Evolutionary conservation across 108 stramenopile species (phyloP), one percentile per base, ranked within the genome.

Genomic region (Bacterosira constricta): DNA sequence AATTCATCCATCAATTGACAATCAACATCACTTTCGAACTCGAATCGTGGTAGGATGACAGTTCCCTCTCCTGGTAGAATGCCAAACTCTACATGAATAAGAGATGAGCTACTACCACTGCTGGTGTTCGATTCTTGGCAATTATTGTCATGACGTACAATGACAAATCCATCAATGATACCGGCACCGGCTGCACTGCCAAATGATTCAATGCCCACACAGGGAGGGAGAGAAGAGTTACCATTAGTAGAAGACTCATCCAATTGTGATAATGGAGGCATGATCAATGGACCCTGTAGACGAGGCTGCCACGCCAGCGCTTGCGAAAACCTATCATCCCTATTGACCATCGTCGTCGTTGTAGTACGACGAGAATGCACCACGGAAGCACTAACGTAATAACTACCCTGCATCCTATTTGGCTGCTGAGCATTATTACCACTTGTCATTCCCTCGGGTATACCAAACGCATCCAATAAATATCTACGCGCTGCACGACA

Each of bases 131-230:
- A 27, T n/a, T n/a, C n/a, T n/a, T n/a, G n/a, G n/a, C n/a, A n/a
- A 53, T 31, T 63, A 11, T 67, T 64, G 6, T 38, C 61, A 17
- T 39, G 36, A 4, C 60, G 42, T 23, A 77, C 91, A 37, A 89
- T 79, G 6, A 86, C 87, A 51, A 92, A 53, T 29, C 88, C 87
- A 42, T 85, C 80, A 17, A 90, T 34, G n/a, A 87, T 75, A 5
- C 71, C 70, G 18, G 60, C 58, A 35, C 59, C 72, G 39, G 84
- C 86, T 26, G 59, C 47, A 46, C 83, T 84, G 35, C 89, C 83
- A 13, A 69, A 71, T 8, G 66, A 32, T 47, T 76, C 75, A 59
- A 76, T 76, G 30, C 75, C 67, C 23, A 53, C 23, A 17, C 31
- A 58, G 21, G 10, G 31, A 52, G 23, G 84, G 84, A 13, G 35